Percentiles rank a stretch among this genome's conserved stretches.
These are phyloP conservation scores for Poronia punctata DNA, from an alignment of 495 filamentous ascomycete species.

Conservation along the genomic window DNA sequence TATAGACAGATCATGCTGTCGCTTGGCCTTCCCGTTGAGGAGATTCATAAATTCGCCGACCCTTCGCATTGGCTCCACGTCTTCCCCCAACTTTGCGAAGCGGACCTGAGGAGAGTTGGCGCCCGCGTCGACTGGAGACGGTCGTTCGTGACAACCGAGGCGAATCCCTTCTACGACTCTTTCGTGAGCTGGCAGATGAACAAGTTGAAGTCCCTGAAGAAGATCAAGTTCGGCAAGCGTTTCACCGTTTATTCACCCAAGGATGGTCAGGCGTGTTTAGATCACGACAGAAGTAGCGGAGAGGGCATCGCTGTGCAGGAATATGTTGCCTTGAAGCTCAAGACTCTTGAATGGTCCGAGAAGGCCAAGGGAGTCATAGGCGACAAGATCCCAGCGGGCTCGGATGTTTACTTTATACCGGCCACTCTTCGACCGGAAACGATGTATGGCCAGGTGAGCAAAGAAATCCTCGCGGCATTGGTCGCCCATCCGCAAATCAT, in stretches of 20 bases:
- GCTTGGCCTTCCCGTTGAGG: constrained; percentile 70
- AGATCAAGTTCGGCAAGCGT: constrained; percentile 89
- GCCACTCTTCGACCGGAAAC: constrained; percentile 93
- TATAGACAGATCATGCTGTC: constrained; percentile 52
- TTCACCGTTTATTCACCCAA: constrained; percentile 96
- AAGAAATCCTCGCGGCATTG: not conserved
- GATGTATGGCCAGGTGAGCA: constrained; percentile 76
- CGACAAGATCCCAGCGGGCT: constrained; percentile 71
- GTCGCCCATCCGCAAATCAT: too few relatives aligned
- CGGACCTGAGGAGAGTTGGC: constrained; percentile 77
- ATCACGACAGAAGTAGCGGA: constrained; percentile 87
- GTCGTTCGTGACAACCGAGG: constrained; percentile 89
- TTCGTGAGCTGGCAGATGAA: constrained; percentile 99
- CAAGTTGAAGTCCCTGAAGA: constrained; percentile 77
- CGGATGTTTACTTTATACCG: constrained; percentile 81
- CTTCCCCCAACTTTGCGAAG: constrained; percentile 77
- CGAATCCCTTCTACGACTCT: constrained; percentile 93
- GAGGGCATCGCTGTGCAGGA: constrained; percentile 88
- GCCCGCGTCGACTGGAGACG: constrained; percentile 87
- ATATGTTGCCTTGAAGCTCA: constrained; percentile 86
- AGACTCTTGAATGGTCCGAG: constrained; percentile 80
- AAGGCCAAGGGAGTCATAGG: constrained; percentile 59
- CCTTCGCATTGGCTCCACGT: constrained; percentile 79
- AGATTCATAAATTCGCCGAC: constrained; percentile 90
- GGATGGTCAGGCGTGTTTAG: constrained; percentile 96